phyloP scores from a whole-genome alignment of 371 early-diverging fungal genomes.

The Mucor plumbeus region DNA sequence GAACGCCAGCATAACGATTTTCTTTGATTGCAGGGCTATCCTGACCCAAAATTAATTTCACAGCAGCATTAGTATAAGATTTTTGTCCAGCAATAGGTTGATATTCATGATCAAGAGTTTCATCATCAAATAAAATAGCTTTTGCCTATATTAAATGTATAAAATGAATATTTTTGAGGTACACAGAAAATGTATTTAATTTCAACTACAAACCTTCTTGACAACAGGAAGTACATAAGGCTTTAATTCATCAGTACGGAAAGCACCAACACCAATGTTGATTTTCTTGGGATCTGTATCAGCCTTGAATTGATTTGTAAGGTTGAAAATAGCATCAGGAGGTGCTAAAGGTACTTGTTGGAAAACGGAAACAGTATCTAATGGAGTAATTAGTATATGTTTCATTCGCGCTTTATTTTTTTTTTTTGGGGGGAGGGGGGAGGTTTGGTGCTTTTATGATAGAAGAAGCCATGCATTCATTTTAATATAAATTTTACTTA shows the following conservation, averaged over 20 bases:
- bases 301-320: conserved; percentile 83
- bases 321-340: conserved; percentile 90
- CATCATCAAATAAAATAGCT: conserved; percentile 71
- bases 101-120: conserved; percentile 91
- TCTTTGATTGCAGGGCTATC: conserved; percentile 81
- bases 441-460: no score
- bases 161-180: background rate
- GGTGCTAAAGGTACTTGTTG: conserved; percentile 74
- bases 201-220: conserved; percentile 63
- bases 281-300: conserved; percentile 84
- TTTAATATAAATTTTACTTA: background rate
- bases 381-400: background rate
- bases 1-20: conserved; percentile 74
- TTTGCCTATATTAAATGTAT: conserved; percentile 72
- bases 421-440: no score
- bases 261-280: conserved; percentile 97
- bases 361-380: conserved; percentile 59
- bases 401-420: background rate
- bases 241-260: conserved; percentile 89
- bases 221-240: conserved; percentile 97
- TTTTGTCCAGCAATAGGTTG: conserved; percentile 84
- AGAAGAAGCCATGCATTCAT: no score
- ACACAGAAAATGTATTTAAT: background rate
- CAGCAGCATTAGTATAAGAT: conserved; percentile 79
- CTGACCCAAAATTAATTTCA: conserved; percentile 82